Percentiles rank a stretch among this genome's conserved stretches.
These are phyloP conservation scores for Cladosporium sp. DNA, from an alignment of 2,329 filamentous ascomycete genomes.

Conservation along the genomic window DNA sequence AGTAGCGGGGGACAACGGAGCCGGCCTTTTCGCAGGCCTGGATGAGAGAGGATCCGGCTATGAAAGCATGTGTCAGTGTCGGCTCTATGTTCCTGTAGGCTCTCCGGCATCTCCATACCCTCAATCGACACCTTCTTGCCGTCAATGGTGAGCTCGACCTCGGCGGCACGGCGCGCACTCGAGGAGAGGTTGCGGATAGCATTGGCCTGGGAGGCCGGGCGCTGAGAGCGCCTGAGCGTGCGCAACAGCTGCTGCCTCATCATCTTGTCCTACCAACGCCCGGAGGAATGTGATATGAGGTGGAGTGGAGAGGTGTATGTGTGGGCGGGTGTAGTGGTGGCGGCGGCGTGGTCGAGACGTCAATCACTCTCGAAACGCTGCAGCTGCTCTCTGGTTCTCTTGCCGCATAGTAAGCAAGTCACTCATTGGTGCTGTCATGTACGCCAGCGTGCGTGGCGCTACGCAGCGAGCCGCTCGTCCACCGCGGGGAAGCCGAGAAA, in stretches of 20 bases:
- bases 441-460: not conserved
- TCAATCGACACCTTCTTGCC: slow-evolving; percentile 98
- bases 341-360: slow-evolving; percentile 11
- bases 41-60: slow-evolving; percentile 93
- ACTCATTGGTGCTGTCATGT: slow-evolving; percentile 18
- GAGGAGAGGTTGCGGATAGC: slow-evolving; percentile 77
- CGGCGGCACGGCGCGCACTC: slow-evolving; percentile 71
- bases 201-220: slow-evolving; percentile 42
- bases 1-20: slow-evolving; percentile 88
- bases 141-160: slow-evolving; percentile 95
- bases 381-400: slow-evolving; percentile 12
- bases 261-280: slow-evolving; percentile 38
- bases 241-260: slow-evolving; percentile 63
- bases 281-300: slow-evolving; percentile 18
- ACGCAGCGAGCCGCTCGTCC: not conserved
- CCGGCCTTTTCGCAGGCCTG: slow-evolving; percentile 99
- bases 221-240: slow-evolving; percentile 56
- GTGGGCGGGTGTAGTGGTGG: slow-evolving; percentile 5
- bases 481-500: slow-evolving; percentile 1
- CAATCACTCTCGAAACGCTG: slow-evolving; percentile 20
- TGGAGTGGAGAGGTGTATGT: slow-evolving; percentile 14
- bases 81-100: not conserved
- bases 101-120: slow-evolving; percentile 55
- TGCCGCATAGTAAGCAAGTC: not conserved
- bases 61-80: slow-evolving; percentile 24